Evolutionary conservation across 495 filamentous ascomycete genomes (phyloP).

Genomic region (Xylaria cubensis): DNA sequence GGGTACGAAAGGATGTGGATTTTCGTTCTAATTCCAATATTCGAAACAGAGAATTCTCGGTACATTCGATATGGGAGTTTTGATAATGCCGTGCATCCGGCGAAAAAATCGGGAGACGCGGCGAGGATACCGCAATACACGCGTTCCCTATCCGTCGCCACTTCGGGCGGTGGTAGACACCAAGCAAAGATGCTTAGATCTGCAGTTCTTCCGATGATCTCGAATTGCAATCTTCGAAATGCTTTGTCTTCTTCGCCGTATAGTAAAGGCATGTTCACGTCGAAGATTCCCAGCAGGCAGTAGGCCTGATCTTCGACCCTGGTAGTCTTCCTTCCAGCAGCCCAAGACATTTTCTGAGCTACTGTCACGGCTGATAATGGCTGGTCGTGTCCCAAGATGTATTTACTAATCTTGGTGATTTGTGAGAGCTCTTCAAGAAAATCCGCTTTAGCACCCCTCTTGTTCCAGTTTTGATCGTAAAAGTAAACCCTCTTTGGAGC

Average conservation of each 20-base stretch:
- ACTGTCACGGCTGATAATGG: neutral
- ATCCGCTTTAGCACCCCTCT: neutral
- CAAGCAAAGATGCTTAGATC: conserved; percentile 6
- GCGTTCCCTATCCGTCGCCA: neutral
- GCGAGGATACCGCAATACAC: neutral
- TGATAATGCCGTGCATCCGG: neutral
- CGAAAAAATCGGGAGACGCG: neutral
- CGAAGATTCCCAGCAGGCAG: neutral
- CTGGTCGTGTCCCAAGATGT: neutral
- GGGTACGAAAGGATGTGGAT: conserved; percentile 3
- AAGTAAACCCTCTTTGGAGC: neutral
- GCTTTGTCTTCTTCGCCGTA: conserved; percentile 8
- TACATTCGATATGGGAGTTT: conserved; percentile 1
- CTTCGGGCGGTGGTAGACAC: neutral
- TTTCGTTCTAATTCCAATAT: neutral
- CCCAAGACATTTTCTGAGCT: neutral
- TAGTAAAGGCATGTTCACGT: conserved; percentile 1
- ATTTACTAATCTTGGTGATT: conserved; percentile 1
- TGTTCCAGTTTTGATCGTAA: neutral
- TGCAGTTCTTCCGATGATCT: conserved; percentile 6
- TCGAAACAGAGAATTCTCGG: neutral
- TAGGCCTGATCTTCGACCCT: conserved; percentile 3
- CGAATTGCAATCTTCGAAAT: neutral
- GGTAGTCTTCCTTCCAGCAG: neutral
- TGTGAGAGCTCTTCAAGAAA: neutral